phyloP scores from a whole-genome alignment of 2,329 filamentous ascomycete genomes.

The Ophiocordyceps camponoti-leonardi region DNA sequence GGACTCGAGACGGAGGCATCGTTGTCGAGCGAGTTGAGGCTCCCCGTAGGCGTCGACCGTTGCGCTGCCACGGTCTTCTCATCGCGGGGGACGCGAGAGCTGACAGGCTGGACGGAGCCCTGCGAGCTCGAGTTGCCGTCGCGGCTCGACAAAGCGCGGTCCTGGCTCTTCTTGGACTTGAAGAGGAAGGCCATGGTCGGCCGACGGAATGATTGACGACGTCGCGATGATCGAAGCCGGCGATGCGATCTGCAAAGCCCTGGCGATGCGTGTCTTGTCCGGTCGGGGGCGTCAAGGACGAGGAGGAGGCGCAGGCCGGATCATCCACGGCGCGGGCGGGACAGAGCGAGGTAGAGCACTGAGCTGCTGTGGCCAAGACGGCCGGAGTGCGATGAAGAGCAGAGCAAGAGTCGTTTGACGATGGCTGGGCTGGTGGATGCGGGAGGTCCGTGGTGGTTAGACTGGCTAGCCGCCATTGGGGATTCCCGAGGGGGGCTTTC shows the following conservation, averaged over 20 bases:
- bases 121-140: slow-evolving; percentile 32
- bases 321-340: slow-evolving; percentile 1
- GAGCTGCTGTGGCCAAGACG: not conserved
- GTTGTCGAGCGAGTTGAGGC: slow-evolving; percentile 54
- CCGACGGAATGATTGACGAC: slow-evolving; percentile 12
- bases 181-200: slow-evolving; percentile 63
- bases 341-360: not conserved
- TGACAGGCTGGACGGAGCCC: slow-evolving; percentile 30
- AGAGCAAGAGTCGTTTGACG: not conserved
- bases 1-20: slow-evolving; percentile 41
- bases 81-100: slow-evolving; percentile 27
- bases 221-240: slow-evolving; percentile 6
- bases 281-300: not conserved
- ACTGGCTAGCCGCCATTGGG: not conserved
- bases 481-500: not conserved
- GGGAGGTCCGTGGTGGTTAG: slow-evolving; percentile 1
- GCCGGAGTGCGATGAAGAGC: not conserved
- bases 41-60: slow-evolving; percentile 60
- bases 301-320: not conserved
- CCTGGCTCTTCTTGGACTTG: slow-evolving; percentile 64
- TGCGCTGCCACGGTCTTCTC: slow-evolving; percentile 34
- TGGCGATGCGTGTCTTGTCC: not conserved
- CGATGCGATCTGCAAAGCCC: slow-evolving; percentile 1
- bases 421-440: slow-evolving; percentile 3
- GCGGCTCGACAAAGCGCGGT: slow-evolving; percentile 38